Evolutionary conservation across 148 eudicot species (phyloP).

Genomic region (Euryodendron excelsum): DNA sequence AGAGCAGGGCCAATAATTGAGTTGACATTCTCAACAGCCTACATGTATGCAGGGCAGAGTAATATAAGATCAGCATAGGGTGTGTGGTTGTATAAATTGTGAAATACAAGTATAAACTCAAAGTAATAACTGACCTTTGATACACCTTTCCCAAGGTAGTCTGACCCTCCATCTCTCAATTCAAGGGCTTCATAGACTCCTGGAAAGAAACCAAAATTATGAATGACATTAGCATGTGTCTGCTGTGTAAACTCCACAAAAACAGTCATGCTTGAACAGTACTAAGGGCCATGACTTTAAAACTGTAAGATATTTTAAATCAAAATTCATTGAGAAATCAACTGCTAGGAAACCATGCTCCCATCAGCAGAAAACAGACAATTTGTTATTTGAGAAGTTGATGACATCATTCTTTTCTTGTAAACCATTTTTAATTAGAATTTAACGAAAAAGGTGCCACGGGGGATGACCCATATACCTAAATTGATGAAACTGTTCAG

Average conservation of each 20-base stretch:
- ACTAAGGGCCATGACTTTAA: neutral
- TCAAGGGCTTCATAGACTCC: conserved; percentile 96
- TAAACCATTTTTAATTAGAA: too few species aligned
- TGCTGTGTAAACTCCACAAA: conserved; percentile 6
- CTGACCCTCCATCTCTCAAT: conserved; percentile 93
- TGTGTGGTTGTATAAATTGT: neutral
- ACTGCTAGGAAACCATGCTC: neutral
- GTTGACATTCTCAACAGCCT: conserved; percentile 95
- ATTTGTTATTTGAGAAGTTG: neutral
- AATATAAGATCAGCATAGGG: conserved; percentile 19
- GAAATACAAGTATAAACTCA: neutral
- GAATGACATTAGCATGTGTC: neutral
- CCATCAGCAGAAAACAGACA: neutral
- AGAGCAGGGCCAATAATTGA: conserved; percentile 83
- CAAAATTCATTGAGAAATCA: neutral
- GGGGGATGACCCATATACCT: neutral
- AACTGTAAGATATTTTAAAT: neutral
- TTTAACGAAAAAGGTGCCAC: neutral
- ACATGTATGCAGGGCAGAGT: conserved; percentile 6
- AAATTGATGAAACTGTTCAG: neutral
- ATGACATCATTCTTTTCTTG: neutral
- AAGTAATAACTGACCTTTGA: conserved; percentile 53
- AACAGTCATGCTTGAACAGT: neutral
- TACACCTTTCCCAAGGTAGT: conserved; percentile 94
- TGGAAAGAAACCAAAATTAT: conserved; percentile 30